Evolutionary conservation across 768 basidiomycete species (phyloP).

Genomic region (Terana coerulea): DNA sequence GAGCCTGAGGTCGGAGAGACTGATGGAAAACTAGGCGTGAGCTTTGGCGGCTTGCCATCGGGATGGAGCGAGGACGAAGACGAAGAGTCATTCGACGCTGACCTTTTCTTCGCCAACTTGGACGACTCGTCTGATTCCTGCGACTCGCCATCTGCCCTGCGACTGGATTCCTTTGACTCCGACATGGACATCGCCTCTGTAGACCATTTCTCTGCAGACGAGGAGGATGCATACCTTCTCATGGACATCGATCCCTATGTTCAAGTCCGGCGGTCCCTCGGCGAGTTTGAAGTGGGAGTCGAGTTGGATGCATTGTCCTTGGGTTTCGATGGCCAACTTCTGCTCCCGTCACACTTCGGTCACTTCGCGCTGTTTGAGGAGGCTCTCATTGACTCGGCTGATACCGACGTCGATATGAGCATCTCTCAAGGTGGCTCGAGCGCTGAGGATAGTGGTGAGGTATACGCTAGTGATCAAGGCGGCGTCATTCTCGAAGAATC

Average conservation of each 20-base stretch:
- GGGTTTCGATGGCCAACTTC: slow-evolving; percentile 23
- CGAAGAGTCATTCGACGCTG: slow-evolving; percentile 78
- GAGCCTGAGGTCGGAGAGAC: slow-evolving; percentile 25
- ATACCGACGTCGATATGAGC: slow-evolving; percentile 44
- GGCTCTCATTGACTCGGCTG: slow-evolving; percentile 24
- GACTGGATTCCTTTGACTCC: slow-evolving; percentile 37
- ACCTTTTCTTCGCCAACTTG: slow-evolving; percentile 79
- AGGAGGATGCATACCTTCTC: slow-evolving; percentile 24
- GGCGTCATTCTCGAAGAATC: slow-evolving; percentile 32
- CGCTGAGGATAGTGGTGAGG: slow-evolving; percentile 33
- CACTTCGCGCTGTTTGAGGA: slow-evolving; percentile 14
- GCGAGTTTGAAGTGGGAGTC: slow-evolving; percentile 24
- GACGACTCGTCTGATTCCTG: slow-evolving; percentile 51
- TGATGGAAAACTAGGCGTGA: slow-evolving; percentile 27
- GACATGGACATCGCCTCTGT: slow-evolving; percentile 19
- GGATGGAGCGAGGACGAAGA: slow-evolving; percentile 77
- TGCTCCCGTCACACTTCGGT: slow-evolving; percentile 15
- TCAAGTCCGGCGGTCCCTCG: slow-evolving; percentile 20
- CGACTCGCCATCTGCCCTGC: slow-evolving; percentile 42
- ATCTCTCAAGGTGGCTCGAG: slow-evolving; percentile 33
- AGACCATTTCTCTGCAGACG: slow-evolving; percentile 23
- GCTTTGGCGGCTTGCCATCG: slow-evolving; percentile 63
- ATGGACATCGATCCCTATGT: slow-evolving; percentile 27
- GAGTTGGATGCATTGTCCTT: slow-evolving; percentile 25
- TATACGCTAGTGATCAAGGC: not conserved